These are phyloP conservation scores for Sporothrix sp. DNA, from an alignment of 2,329 filamentous ascomycete species.

Conservation along the genomic window DNA sequence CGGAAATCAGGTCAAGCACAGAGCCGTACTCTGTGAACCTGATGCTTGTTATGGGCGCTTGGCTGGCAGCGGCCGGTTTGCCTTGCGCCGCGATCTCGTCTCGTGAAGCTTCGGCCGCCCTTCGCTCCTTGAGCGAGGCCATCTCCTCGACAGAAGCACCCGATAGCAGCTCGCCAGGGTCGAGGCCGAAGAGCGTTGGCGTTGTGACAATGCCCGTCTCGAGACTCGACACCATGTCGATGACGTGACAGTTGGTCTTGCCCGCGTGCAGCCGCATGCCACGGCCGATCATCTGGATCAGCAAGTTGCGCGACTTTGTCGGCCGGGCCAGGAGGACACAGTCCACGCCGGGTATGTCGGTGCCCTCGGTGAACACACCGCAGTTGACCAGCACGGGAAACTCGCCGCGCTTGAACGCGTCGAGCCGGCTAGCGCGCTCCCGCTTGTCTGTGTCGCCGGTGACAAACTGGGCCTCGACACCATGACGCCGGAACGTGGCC, in stretches of 20 bases:
- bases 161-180: constrained; percentile 68
- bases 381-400: constrained; percentile 91
- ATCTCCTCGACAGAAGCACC: constrained; percentile 56
- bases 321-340: constrained; percentile 82
- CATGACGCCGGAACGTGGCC: constrained; percentile 61
- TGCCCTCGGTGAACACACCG: constrained; percentile 93
- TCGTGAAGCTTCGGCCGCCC: constrained; percentile 34
- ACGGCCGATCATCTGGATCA: constrained; percentile 95
- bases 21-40: constrained; percentile 87
- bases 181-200: constrained; percentile 85
- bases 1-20: constrained; percentile 80
- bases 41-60: constrained; percentile 35
- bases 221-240: constrained; percentile 88
- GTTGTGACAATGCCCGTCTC: constrained; percentile 79
- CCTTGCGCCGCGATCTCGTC: not conserved
- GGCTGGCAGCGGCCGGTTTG: not conserved
- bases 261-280: constrained; percentile 74
- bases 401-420: constrained; percentile 63
- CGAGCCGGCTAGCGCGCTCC: constrained; percentile 60
- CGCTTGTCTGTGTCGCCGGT: constrained; percentile 66
- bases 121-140: constrained; percentile 40
- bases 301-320: constrained; percentile 82
- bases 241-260: constrained; percentile 85
- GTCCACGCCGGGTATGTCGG: constrained; percentile 95
- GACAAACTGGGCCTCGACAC: constrained; percentile 75